A percentile compares a stretch with the other conserved stretches of the same genome.
These are phyloP conservation scores for Geum urbanum DNA, from an alignment of 306 rosid species.

Conservation along the genomic window DNA sequence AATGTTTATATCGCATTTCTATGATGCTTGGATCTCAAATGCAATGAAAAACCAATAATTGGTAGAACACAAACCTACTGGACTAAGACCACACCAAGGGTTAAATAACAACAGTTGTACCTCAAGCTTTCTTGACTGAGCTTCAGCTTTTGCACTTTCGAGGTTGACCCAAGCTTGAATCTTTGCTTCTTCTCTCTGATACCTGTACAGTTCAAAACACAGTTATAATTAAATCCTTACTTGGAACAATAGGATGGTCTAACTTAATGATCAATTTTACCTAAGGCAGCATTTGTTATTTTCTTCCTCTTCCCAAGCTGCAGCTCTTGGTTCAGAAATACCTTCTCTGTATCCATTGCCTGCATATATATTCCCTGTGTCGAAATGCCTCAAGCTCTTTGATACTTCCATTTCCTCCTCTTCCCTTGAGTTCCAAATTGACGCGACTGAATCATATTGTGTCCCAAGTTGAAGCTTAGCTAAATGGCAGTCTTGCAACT, in stretches of 20 bases:
- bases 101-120: slow-evolving; percentile 29
- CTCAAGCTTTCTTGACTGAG: slow-evolving; percentile 95
- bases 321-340: slow-evolving; percentile 59
- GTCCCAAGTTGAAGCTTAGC: slow-evolving; percentile 69
- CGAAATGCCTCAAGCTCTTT: slow-evolving; percentile 83
- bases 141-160: slow-evolving; percentile 98
- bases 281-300: slow-evolving; percentile 75
- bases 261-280: slow-evolving; percentile 34
- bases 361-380: slow-evolving; percentile 37
- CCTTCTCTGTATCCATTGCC: slow-evolving; percentile 47
- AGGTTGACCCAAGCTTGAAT: slow-evolving; percentile 97
- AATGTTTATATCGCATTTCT: not conserved
- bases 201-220: slow-evolving; percentile 40
- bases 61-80: not conserved
- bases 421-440: slow-evolving; percentile 92
- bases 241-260: slow-evolving; percentile 5
- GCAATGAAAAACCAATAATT: not conserved
- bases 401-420: slow-evolving; percentile 95
- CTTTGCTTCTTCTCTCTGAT: slow-evolving; percentile 95
- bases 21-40: not conserved
- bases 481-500: slow-evolving; percentile 79
- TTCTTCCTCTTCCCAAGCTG: slow-evolving; percentile 87
- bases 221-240: not conserved
- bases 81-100: not conserved
- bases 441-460: slow-evolving; percentile 59